phyloP scores from a whole-genome alignment of 345 rosid species.

The Eutrema yunnanense region DNA sequence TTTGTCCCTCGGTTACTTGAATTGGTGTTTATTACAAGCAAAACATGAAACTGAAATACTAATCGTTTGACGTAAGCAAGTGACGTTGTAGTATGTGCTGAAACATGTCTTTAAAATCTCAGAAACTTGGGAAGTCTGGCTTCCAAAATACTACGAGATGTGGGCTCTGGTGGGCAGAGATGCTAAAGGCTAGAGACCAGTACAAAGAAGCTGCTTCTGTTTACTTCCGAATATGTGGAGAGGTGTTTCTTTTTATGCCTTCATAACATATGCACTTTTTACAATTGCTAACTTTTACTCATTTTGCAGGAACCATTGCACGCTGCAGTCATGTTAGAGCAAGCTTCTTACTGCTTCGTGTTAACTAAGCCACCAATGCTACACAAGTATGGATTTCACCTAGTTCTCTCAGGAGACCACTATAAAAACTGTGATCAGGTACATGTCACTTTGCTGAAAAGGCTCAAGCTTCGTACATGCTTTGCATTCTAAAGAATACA shows the following conservation, averaged over 20 bases:
- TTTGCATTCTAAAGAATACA: constrained; percentile 22
- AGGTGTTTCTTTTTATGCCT: constrained; percentile 48
- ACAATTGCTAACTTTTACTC: constrained; percentile 15
- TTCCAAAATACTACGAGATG: constrained; percentile 84
- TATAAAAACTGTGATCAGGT: constrained; percentile 97
- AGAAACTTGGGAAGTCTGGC: constrained; percentile 79
- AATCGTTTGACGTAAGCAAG: background rate
- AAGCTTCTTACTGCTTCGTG: constrained; percentile 96
- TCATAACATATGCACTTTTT: background rate
- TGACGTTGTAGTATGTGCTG: background rate
- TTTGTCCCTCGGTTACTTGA: background rate
- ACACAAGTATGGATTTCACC: constrained; percentile 96
- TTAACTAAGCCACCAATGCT: constrained; percentile 84
- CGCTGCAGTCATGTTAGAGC: constrained; percentile 99
- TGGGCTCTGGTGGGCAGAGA: constrained; percentile 99
- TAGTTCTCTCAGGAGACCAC: constrained; percentile 93
- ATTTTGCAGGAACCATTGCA: constrained; percentile 70
- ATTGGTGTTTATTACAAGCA: constrained; percentile 6
- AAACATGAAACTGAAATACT: constrained; percentile 16
- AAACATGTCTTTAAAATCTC: constrained; percentile 8
- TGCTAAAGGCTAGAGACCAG: constrained; percentile 82
- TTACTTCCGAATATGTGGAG: constrained; percentile 89
- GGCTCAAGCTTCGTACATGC: constrained; percentile 12
- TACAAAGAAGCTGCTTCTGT: constrained; percentile 91
- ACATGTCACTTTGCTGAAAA: constrained; percentile 23